These are phyloP conservation scores for Pythium guiyangense DNA, from an alignment of 352 stramenopile species.

Conservation along the genomic window DNA sequence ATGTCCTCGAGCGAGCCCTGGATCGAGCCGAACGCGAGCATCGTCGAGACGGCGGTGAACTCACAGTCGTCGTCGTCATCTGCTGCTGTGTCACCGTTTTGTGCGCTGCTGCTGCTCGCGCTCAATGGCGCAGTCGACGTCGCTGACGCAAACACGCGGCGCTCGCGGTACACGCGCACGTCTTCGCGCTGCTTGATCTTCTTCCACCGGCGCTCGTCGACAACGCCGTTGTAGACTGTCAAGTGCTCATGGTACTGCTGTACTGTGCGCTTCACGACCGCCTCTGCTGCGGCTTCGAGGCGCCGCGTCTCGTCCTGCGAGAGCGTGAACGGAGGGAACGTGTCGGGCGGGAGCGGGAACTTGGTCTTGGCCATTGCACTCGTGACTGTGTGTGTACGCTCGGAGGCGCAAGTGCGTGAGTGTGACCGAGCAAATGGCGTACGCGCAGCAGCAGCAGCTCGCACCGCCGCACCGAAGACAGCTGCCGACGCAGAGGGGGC, in stretches of 20 bases:
- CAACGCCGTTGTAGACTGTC: background rate
- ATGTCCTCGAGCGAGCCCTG: conserved; percentile 45
- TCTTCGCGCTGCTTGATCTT: conserved; percentile 9
- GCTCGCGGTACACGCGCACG: conserved; percentile 7
- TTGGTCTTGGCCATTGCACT: background rate
- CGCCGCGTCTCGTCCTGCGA: background rate
- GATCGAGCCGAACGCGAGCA: conserved; percentile 27
- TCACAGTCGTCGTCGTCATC: background rate
- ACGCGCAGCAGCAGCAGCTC: no score
- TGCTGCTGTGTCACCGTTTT: no score
- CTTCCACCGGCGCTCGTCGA: conserved; percentile 2
- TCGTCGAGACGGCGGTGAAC: background rate
- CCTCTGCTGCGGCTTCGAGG: background rate
- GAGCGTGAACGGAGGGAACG: conserved; percentile 3
- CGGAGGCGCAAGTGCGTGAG: no score
- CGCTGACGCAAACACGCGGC: background rate
- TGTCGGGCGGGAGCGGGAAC: conserved; percentile 1
- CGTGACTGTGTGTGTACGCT: no score
- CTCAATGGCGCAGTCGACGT: no score
- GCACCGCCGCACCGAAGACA: no score
- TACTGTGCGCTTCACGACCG: conserved; percentile 1
- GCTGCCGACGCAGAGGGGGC: no score
- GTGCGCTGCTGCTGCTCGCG: no score
- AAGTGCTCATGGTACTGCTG: conserved; percentile 4
- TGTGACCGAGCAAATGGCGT: no score